These are phyloP conservation scores for Salix purpurea DNA, from an alignment of 345 rosid species.

Conservation along the genomic window DNA sequence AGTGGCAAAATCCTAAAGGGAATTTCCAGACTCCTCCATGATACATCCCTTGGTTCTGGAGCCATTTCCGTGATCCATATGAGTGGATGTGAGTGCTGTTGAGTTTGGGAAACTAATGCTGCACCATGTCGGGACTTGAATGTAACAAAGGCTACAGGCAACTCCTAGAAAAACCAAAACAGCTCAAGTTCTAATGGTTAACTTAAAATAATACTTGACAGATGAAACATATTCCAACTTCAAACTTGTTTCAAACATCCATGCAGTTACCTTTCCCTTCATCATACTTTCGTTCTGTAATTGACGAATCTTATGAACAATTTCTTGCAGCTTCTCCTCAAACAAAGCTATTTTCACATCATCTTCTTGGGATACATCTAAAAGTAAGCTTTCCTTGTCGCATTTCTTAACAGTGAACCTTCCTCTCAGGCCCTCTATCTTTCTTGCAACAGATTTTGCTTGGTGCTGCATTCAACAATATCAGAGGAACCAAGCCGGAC, in stretches of 20 bases:
- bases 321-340: constrained; percentile 65
- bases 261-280: constrained; percentile 48
- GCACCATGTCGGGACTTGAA: constrained; percentile 75
- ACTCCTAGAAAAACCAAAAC: constrained; percentile 43
- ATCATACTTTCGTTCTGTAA: constrained; percentile 55
- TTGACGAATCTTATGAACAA: constrained; percentile 43
- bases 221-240: no score
- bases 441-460: constrained; percentile 44
- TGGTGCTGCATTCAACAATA: constrained; percentile 41
- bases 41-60: constrained; percentile 82
- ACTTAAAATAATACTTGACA: neutral
- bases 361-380: constrained; percentile 27
- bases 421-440: constrained; percentile 42
- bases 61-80: constrained; percentile 71
- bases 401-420: constrained; percentile 20
- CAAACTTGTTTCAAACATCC: neutral
- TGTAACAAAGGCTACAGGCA: constrained; percentile 76
- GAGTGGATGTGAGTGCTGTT: constrained; percentile 77
- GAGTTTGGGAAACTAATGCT: constrained; percentile 71
- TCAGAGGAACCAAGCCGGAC: neutral
- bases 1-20: constrained; percentile 48
- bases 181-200: neutral
- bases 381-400: constrained; percentile 29
- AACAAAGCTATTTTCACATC: constrained; percentile 24
- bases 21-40: constrained; percentile 67